Percentiles rank a stretch among this genome's conserved stretches.
Conservation (phyloP, 345 rosid species). For the Camelina hispida region DNA sequence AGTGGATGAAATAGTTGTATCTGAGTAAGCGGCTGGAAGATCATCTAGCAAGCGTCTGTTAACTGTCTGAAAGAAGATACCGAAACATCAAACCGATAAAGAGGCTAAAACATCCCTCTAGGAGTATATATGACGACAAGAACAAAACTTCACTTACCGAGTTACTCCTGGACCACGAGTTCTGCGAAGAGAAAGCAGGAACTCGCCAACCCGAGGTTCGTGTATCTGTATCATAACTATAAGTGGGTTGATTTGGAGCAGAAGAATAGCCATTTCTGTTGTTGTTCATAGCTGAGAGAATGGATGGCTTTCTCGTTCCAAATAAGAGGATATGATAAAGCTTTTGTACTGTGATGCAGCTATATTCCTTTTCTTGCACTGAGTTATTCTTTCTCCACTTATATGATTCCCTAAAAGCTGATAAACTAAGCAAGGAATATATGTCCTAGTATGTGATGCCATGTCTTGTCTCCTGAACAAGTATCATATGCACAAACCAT, state of each 20-base stretch:
- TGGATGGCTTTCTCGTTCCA: constrained; percentile 17
- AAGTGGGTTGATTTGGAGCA: constrained; percentile 19
- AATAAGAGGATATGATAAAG: neutral
- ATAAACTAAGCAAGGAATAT: constrained; percentile 42
- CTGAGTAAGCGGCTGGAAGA: constrained; percentile 11
- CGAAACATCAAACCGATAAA: constrained; percentile 15
- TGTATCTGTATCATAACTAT: constrained; percentile 1
- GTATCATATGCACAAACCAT: neutral
- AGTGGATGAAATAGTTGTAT: constrained; percentile 21
- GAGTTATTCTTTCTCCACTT: constrained; percentile 44
- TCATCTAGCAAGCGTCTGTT: constrained; percentile 31
- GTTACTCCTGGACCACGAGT: constrained; percentile 35
- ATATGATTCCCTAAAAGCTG: constrained; percentile 31
- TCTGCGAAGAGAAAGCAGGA: constrained; percentile 34
- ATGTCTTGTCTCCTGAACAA: constrained; percentile 27
- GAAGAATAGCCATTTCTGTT: constrained; percentile 24
- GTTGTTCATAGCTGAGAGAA: constrained; percentile 38
- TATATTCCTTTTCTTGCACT: constrained; percentile 31
- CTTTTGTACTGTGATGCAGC: constrained; percentile 15
- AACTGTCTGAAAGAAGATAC: constrained; percentile 31
- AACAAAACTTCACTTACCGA: constrained; percentile 17
- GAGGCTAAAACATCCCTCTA: neutral
- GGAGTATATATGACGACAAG: neutral
- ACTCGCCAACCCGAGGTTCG: constrained; percentile 41
- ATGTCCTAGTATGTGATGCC: constrained; percentile 28